A percentile compares a stretch with the other conserved stretches of the same genome.
phyloP scores from a whole-genome alignment of 257 asterid species.

The Thymus quinquecostatus region DNA sequence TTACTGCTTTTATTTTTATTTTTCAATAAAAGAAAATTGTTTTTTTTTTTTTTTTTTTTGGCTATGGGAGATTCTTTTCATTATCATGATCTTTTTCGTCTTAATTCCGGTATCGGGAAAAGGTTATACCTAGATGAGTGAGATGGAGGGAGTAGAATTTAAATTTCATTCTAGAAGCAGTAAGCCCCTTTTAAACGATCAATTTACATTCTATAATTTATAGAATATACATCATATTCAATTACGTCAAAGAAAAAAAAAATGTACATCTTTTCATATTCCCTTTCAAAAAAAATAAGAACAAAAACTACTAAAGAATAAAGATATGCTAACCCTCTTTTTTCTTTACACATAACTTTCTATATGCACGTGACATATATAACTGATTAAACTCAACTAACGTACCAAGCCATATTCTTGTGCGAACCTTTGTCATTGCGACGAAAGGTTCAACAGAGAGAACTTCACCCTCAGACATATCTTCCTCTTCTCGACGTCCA shows the following conservation, averaged over 20 bases:
- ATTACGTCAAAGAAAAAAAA: not conserved
- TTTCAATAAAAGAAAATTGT: not conserved
- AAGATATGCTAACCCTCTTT: conserved; percentile 4
- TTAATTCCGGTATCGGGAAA: no score
- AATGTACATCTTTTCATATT: no score
- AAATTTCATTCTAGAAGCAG: no score
- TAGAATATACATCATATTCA: no score
- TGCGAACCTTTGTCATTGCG: conserved; percentile 1
- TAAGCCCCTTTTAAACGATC: no score
- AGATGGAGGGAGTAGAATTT: no score
- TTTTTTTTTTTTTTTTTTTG: no score
- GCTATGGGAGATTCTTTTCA: not conserved
- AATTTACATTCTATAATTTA: no score
- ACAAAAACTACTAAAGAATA: conserved; percentile 15
- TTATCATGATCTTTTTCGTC: not conserved
- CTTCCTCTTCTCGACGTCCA: conserved; percentile 79
- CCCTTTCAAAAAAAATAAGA: no score
- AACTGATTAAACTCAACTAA: not conserved
- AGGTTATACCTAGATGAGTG: no score
- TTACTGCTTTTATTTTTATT: not conserved
- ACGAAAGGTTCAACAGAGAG: conserved; percentile 59
- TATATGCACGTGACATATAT: not conserved
- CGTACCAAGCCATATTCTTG: not conserved
- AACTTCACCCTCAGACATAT: conserved; percentile 76
- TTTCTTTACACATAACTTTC: conserved; percentile 5